phyloP scores from a whole-genome alignment of 805 yeast species.

The Wickerhamomyces sydowiorum region DNA sequence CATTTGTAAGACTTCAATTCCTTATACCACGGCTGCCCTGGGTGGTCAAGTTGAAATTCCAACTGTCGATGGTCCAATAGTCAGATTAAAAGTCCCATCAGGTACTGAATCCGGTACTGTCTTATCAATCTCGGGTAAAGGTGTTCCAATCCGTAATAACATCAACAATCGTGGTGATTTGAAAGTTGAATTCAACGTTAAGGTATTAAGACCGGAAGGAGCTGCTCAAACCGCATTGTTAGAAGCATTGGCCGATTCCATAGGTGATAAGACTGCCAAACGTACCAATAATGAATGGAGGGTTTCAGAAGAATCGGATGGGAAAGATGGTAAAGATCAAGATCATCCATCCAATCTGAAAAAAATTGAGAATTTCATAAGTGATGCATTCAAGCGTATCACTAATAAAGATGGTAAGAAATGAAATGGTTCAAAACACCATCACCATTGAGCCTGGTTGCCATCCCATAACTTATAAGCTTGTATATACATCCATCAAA shows the following conservation, averaged over 20 bases:
- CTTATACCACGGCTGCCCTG: constrained; percentile 93
- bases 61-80: constrained; percentile 71
- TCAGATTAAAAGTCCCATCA: constrained; percentile 74
- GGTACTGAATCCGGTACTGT: constrained; percentile 78
- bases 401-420: constrained; percentile 21
- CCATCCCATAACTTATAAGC: no score
- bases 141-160: constrained; percentile 64
- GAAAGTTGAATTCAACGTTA: constrained; percentile 67
- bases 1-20: constrained; percentile 58
- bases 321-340: neutral
- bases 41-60: constrained; percentile 94
- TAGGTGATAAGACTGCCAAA: constrained; percentile 74
- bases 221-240: constrained; percentile 83
- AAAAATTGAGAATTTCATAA: constrained; percentile 47
- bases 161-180: constrained; percentile 69
- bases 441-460: no score
- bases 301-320: neutral
- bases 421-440: no score
- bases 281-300: constrained; percentile 34
- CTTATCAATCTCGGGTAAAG: constrained; percentile 77
- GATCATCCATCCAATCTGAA: constrained; percentile 44
- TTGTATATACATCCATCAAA: no score
- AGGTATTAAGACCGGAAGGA: constrained; percentile 66
- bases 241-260: constrained; percentile 92
- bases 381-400: constrained; percentile 39